These are phyloP conservation scores for Phyllachora maydis DNA, from an alignment of 2,329 filamentous ascomycete genomes.

Conservation along the genomic window DNA sequence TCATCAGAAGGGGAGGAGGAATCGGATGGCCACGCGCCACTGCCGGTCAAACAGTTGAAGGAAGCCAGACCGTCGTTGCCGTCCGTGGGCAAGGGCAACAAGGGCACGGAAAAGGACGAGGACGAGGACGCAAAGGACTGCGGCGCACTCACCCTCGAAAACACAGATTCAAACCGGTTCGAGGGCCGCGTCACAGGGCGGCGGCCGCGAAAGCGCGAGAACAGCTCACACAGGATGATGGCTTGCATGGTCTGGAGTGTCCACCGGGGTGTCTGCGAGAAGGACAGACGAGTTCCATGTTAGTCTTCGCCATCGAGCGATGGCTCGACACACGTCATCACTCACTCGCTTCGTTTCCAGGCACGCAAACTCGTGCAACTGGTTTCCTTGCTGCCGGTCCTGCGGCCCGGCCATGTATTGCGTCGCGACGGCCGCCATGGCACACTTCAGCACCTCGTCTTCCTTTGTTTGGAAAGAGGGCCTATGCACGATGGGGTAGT, in stretches of 20 bases:
- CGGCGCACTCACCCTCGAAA: constrained; percentile 27
- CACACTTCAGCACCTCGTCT: constrained; percentile 24
- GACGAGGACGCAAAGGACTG: constrained; percentile 10
- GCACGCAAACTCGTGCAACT: constrained; percentile 28
- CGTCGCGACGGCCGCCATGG: constrained; percentile 35
- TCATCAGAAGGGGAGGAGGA: constrained; percentile 6
- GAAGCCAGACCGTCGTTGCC: too few relatives aligned
- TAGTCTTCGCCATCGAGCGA: too few relatives aligned
- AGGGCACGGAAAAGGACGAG: too few relatives aligned
- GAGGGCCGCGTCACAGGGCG: constrained; percentile 25
- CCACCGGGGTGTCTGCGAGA: constrained; percentile 22
- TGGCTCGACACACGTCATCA: too few relatives aligned
- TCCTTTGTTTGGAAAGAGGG: constrained; percentile 18
- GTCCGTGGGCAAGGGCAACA: too few relatives aligned
- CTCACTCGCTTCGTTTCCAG: constrained; percentile 28
- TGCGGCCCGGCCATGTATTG: constrained; percentile 26
- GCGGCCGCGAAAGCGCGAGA: constrained; percentile 30
- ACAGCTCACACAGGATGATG: constrained; percentile 32
- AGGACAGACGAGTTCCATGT: too few relatives aligned
- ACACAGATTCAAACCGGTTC: constrained; percentile 25
- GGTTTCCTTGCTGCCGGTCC: constrained; percentile 25
- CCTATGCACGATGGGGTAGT: constrained; percentile 29
- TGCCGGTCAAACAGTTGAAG: too few relatives aligned
- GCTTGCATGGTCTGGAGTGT: constrained; percentile 28
- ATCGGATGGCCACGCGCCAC: too few relatives aligned